Evolutionary conservation across 1,284 basidiomycete species (phyloP).

Genomic region (Ustilago shanxiensis): DNA sequence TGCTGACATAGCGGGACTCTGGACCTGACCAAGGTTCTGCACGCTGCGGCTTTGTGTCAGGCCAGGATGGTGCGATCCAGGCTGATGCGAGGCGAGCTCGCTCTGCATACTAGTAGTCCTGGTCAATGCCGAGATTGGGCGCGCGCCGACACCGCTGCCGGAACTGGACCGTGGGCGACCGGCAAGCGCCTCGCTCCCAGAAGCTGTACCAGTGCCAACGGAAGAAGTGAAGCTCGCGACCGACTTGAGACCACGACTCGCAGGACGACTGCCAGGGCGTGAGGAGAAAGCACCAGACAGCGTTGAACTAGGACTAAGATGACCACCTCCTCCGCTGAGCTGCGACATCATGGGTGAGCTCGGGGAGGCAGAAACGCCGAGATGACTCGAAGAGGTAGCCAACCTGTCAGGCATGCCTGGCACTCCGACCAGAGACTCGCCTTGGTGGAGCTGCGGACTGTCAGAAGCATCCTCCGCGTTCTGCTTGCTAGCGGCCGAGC

Average conservation of each 20-base stretch:
- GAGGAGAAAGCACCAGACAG: slow-evolving; percentile 54
- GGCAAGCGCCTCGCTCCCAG: slow-evolving; percentile 20
- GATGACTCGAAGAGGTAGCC: slow-evolving; percentile 24
- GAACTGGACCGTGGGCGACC: slow-evolving; percentile 44
- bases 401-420: slow-evolving; percentile 27
- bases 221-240: slow-evolving; percentile 57
- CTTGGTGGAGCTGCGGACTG: slow-evolving; percentile 15
- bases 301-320: slow-evolving; percentile 51
- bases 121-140: slow-evolving; percentile 41
- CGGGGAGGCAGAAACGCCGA: slow-evolving; percentile 38
- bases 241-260: slow-evolving; percentile 53
- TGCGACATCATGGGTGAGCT: slow-evolving; percentile 39
- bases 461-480: slow-evolving; percentile 1
- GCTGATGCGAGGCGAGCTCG: slow-evolving; percentile 30
- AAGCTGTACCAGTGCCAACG: slow-evolving; percentile 29
- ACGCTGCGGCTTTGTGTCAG: slow-evolving; percentile 48
- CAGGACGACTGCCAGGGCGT: slow-evolving; percentile 49
- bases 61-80: slow-evolving; percentile 22
- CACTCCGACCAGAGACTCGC: slow-evolving; percentile 25
- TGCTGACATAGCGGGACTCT: slow-evolving; percentile 30
- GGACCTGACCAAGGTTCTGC: slow-evolving; percentile 35
- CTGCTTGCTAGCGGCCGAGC: slow-evolving; percentile 1
- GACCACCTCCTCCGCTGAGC: slow-evolving; percentile 27
- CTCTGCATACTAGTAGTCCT: slow-evolving; percentile 51
- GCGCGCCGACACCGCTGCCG: slow-evolving; percentile 18